Evolutionary conservation across 106 monocot species (phyloP).

Genomic region (Acorus gramineus): DNA sequence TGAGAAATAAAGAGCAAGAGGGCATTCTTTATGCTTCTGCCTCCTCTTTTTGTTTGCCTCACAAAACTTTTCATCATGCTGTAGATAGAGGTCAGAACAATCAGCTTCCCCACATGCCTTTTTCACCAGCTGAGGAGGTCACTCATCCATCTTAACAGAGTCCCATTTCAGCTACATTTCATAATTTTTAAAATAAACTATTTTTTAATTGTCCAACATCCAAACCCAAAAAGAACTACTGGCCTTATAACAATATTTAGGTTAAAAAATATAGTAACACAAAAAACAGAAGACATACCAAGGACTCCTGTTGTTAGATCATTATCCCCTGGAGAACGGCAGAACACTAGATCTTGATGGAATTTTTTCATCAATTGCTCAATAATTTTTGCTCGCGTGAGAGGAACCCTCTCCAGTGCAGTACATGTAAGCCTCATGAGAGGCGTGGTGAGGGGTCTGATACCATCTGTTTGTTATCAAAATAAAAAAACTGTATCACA

Average conservation of each 20-base stretch:
- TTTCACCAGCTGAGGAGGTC: too few species aligned
- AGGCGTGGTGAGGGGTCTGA: constrained; percentile 97
- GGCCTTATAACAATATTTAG: not conserved
- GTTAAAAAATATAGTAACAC: not conserved
- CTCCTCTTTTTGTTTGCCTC: too few species aligned
- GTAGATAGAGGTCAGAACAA: too few species aligned
- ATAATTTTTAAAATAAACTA: too few species aligned
- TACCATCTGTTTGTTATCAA: constrained; percentile 83
- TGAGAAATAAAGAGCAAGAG: too few species aligned
- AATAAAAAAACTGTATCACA: constrained; percentile 8
- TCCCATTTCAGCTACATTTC: too few species aligned
- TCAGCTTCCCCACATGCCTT: too few species aligned
- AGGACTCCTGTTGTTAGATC: constrained; percentile 52
- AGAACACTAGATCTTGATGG: constrained; percentile 94
- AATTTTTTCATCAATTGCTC: constrained; percentile 75
- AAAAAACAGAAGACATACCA: constrained; percentile 24
- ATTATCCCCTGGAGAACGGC: constrained; percentile 71
- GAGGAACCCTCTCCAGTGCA: constrained; percentile 85
- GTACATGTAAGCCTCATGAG: constrained; percentile 94
- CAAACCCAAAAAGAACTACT: too few species aligned
- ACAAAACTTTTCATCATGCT: too few species aligned
- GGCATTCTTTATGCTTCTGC: too few species aligned
- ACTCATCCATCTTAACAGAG: too few species aligned
- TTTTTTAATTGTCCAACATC: too few species aligned
- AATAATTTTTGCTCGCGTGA: constrained; percentile 69